Evolutionary conservation across 352 stramenopile genomes (phyloP).

Genomic region (Phytophthora hibernalis): DNA sequence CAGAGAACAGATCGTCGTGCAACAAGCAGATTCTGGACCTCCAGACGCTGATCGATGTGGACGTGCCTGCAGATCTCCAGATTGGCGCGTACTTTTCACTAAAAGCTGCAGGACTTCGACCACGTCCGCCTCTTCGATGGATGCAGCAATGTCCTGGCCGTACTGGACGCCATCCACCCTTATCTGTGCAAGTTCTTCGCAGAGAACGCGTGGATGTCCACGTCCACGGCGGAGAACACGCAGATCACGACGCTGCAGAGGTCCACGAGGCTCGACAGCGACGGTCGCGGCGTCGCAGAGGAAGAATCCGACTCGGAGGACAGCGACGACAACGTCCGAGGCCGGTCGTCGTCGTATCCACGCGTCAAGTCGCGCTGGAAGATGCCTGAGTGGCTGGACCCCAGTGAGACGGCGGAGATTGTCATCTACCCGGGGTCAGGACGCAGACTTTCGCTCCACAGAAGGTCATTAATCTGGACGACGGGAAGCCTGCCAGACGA

Average conservation of each 20-base stretch:
- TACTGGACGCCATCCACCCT: conserved; percentile 67
- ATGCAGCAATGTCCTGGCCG: conserved; percentile 63
- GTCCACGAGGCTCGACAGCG: conserved; percentile 39
- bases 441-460: conserved; percentile 55
- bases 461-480: conserved; percentile 67
- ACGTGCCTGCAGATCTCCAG: conserved; percentile 51
- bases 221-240: conserved; percentile 33
- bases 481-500: conserved; percentile 10
- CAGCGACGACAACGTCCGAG: conserved; percentile 26
- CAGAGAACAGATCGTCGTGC: not conserved
- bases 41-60: conserved; percentile 19
- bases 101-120: conserved; percentile 56
- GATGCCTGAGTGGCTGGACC: conserved; percentile 56
- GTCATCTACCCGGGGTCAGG: conserved; percentile 60
- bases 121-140: conserved; percentile 61
- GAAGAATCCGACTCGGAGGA: conserved; percentile 54
- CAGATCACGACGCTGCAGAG: conserved; percentile 50
- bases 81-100: conserved; percentile 59
- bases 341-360: conserved; percentile 34
- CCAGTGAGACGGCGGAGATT: conserved; percentile 51
- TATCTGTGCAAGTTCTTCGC: conserved; percentile 65
- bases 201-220: conserved; percentile 45
- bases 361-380: conserved; percentile 43
- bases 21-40: conserved; percentile 39
- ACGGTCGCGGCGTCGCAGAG: conserved; percentile 37